Base-by-base conservation (phyloP, 2,329 filamentous ascomycete species). In the Ophiostoma pallidulum region DNA sequence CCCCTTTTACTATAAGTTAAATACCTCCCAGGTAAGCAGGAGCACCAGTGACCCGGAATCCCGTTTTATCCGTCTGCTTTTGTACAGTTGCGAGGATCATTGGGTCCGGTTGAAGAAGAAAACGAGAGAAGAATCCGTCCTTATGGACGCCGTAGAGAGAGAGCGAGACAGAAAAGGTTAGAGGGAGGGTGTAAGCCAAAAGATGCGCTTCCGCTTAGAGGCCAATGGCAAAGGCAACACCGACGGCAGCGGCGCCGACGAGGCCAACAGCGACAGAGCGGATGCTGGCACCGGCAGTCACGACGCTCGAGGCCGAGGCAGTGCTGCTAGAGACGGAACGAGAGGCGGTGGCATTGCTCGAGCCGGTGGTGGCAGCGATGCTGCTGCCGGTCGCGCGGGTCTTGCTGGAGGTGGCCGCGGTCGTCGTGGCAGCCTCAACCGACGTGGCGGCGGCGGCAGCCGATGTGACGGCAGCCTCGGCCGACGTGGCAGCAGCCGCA, bases 221-320 rank as follows among this genome's bases (percentile, higher is more conserved):
- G 9, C 45, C 52, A 37, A 51, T 22, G 33, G 42, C 48, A 8
- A 20, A 50, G 10, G 45, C 52, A 24, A 44, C 52, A 22, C 52
- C 53, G 10, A 53, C 22, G 9, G 50, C 52, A 12, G 45, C 48
- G 16, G 47, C 36, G 8, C 48, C 50, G n/a, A 35, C 45, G 13
- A 54, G 16, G 39, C 52, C 49, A 14, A 43, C 41, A 9, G 35
- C 47, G 9, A 37, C 45, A 10, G 41, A 26, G 42, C 32, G 50
- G 18, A 39, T 32, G 28, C 9, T 44, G 41, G 53, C 50, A n/a
- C 48, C 53, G n/a, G 52, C 50, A 4, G 53, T 55, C 37, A 54
- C 50, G 2, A 48, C 44, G 2, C 44, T 35, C 4, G 46, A 10
- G n/a, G 41, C 28, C 10, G 50, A 33, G 9, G 51, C n/a, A n/a